Conservation (phyloP, 306 rosid genomes). For the Quercus berberidifolia region DNA sequence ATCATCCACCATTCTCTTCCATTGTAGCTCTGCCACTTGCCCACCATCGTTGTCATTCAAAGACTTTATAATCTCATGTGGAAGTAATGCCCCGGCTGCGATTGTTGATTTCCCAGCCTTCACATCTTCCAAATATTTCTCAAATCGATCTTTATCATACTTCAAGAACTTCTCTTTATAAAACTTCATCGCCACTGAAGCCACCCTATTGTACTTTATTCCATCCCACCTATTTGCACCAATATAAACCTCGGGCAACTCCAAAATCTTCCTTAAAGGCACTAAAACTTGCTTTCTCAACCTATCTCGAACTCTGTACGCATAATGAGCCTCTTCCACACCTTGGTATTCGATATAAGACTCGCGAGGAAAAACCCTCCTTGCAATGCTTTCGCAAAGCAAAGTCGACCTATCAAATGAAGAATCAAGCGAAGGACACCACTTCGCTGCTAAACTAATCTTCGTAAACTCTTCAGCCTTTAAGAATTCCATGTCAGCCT, state of each 20-base stretch:
- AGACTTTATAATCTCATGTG: slow-evolving; percentile 44
- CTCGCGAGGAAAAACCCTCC: slow-evolving; percentile 51
- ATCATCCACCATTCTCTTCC: slow-evolving; percentile 69
- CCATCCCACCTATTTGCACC: slow-evolving; percentile 53
- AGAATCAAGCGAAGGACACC: slow-evolving; percentile 78
- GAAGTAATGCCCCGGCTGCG: slow-evolving; percentile 65
- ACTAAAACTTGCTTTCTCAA: slow-evolving; percentile 63
- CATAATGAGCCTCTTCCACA: slow-evolving; percentile 66
- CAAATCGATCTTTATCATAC: slow-evolving; percentile 52
- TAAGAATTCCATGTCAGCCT: slow-evolving; percentile 41
- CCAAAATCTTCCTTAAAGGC: slow-evolving; percentile 52
- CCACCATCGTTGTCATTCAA: background rate
- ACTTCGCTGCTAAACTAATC: slow-evolving; percentile 63
- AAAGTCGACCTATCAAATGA: slow-evolving; percentile 57
- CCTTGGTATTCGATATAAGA: slow-evolving; percentile 45
- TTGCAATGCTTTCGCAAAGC: slow-evolving; percentile 62
- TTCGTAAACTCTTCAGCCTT: slow-evolving; percentile 18
- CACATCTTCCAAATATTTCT: slow-evolving; percentile 43
- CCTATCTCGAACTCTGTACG: slow-evolving; percentile 62
- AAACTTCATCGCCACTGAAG: slow-evolving; percentile 59
- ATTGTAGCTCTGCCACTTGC: slow-evolving; percentile 61
- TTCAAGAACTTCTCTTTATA: slow-evolving; percentile 48
- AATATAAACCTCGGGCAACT: slow-evolving; percentile 70
- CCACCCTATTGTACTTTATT: slow-evolving; percentile 58
- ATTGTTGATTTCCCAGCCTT: slow-evolving; percentile 39